phyloP scores from a whole-genome alignment of 306 rosid genomes.

The Begonia peltatifolia region DNA sequence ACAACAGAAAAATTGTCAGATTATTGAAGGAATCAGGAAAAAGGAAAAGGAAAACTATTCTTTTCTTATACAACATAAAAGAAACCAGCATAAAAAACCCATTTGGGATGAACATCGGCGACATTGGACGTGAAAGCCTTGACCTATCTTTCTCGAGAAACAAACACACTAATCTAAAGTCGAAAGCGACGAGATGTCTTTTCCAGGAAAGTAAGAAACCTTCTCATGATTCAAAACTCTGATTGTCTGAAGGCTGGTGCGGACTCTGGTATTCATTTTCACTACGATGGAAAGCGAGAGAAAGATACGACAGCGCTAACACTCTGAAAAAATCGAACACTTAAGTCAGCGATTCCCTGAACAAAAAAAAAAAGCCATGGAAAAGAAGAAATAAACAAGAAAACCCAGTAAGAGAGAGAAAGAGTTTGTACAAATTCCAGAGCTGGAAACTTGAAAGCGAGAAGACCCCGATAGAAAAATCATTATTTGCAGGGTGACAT shows the following conservation, averaged over 20 bases:
- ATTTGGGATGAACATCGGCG: conserved; percentile 4
- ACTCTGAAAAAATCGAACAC: no score
- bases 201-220: conserved; percentile 14
- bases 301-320: conserved; percentile 16
- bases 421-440: conserved; percentile 21
- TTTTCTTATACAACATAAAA: conserved; percentile 35
- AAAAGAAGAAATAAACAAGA: conserved; percentile 4
- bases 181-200: background rate
- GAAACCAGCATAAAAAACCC: conserved; percentile 30
- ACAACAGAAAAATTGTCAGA: conserved; percentile 14
- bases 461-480: conserved; percentile 17
- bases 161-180: conserved; percentile 12
- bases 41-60: conserved; percentile 20
- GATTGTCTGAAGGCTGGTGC: conserved; percentile 47
- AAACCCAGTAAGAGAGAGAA: conserved; percentile 6
- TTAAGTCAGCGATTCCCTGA: no score
- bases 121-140: no score
- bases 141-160: conserved; percentile 16
- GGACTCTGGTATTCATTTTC: conserved; percentile 49
- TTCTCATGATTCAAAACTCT: conserved; percentile 38
- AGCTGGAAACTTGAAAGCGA: conserved; percentile 69
- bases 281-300: conserved; percentile 23
- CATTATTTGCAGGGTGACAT: conserved; percentile 8
- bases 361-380: background rate
- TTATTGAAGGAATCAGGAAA: conserved; percentile 7